Percentiles rank a stretch among this genome's conserved stretches.
These are phyloP conservation scores for Solanum rostratum DNA, from an alignment of 257 asterid species.

Conservation along the genomic window DNA sequence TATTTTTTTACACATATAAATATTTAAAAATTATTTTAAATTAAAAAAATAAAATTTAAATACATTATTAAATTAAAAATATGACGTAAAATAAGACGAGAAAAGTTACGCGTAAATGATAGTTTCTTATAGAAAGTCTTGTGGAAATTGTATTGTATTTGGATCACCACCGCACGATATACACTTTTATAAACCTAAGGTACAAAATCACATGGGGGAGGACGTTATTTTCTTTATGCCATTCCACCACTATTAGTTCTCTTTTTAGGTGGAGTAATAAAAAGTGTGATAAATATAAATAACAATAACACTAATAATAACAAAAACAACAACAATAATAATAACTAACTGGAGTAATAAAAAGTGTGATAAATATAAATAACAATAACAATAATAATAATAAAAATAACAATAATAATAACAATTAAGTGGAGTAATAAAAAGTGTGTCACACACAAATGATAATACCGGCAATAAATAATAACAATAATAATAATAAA, in stretches of 20 bases:
- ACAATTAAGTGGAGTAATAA: background rate
- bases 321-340: no score
- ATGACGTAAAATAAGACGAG: no score
- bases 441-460: no score
- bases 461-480: no score
- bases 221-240: background rate
- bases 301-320: background rate
- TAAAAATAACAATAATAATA: no score
- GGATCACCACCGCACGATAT: background rate
- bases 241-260: background rate
- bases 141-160: background rate
- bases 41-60: no score
- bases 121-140: background rate
- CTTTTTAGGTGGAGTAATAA: background rate
- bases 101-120: no score
- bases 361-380: background rate
- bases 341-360: background rate
- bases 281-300: background rate
- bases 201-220: background rate
- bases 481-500: background rate
- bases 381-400: background rate
- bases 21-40: no score
- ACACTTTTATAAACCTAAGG: no score
- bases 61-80: no score
- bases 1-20: no score